Base-by-base conservation (phyloP, 805 yeast species). In the Priceomyces castillae region DNA sequence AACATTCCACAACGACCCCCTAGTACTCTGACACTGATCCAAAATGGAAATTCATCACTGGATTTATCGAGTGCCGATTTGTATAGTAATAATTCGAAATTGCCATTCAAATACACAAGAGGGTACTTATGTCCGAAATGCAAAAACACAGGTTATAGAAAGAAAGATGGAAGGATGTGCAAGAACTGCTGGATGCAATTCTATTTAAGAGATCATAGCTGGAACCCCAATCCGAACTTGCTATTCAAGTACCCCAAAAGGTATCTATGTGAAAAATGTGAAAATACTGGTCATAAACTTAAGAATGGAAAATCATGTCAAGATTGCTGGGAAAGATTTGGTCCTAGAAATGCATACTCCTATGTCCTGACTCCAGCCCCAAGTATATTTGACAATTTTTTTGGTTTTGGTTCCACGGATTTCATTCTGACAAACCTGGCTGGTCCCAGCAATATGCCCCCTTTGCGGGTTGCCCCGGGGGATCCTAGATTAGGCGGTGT, bases 401-500 rank as follows among this genome's bases (percentile, higher is more conserved):
- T 47, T 43, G 51, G 47, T 5, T 11, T 39, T 15, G 34, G 47
- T 7, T 36, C 45, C 12, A 48, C 59, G 16, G 47, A 52, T 14
- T 4, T 12, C 36, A 40, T 31, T 20, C 43, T 20, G 10, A 22
- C 40, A 22, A 37, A 38, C 30, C 48, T 52, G 30, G 12, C 34
- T 16, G 39, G 44, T 31, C 34, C 43, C 11, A 49, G 52, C 22
- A 48, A 52, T 40, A 33, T 40, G 17, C 56, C 59, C 3, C 73
- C 80, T 1, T 40, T 74, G 15, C 63, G 77, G 12, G 84, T 86
- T 1, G 58, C 55, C 16, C 94, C 95, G 0, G 95, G 95, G 2
- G 95, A 87, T 53, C 92, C 94, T 2, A 49, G 74, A 11, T 77
- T 48, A 20, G 95, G 96, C 1, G 95, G 96, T 0, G 59, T 71